Evolutionary conservation across 805 yeast genomes (phyloP).

Genomic region (Lipomyces kockii): DNA sequence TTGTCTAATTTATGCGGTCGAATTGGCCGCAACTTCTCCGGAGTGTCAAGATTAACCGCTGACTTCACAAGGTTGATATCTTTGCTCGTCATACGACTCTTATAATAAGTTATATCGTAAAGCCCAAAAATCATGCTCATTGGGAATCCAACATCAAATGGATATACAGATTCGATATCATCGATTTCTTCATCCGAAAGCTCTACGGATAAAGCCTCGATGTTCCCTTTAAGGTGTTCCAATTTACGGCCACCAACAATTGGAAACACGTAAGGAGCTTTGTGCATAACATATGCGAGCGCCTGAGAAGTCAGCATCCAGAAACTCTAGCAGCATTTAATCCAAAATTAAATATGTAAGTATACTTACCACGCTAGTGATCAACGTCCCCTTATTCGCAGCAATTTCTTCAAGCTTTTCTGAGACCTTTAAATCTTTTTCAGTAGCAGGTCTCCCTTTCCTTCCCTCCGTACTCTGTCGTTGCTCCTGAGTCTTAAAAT

Average conservation of each 20-base stretch:
- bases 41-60: background rate
- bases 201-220: slow-evolving; percentile 5
- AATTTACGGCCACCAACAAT: slow-evolving; percentile 7
- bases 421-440: slow-evolving; percentile 3
- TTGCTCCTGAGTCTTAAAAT: slow-evolving; percentile 8
- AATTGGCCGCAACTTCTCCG: slow-evolving; percentile 4
- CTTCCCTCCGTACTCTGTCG: slow-evolving; percentile 4
- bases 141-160: slow-evolving; percentile 6
- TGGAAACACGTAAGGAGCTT: slow-evolving; percentile 9
- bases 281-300: slow-evolving; percentile 9
- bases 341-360: background rate
- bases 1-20: background rate
- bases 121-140: slow-evolving; percentile 5
- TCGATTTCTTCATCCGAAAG: slow-evolving; percentile 11
- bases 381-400: slow-evolving; percentile 2
- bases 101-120: background rate
- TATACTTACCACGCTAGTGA: slow-evolving; percentile 8
- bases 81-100: slow-evolving; percentile 3
- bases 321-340: background rate
- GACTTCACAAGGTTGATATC: slow-evolving; percentile 3
- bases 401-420: slow-evolving; percentile 1
- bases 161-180: slow-evolving; percentile 3
- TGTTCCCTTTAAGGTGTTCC: slow-evolving; percentile 2
- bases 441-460: background rate
- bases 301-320: slow-evolving; percentile 8